A percentile compares a stretch with the other conserved stretches of the same genome.
These are phyloP conservation scores for Cystobasidium onofrii DNA, from an alignment of 768 basidiomycete genomes.

Conservation along the genomic window DNA sequence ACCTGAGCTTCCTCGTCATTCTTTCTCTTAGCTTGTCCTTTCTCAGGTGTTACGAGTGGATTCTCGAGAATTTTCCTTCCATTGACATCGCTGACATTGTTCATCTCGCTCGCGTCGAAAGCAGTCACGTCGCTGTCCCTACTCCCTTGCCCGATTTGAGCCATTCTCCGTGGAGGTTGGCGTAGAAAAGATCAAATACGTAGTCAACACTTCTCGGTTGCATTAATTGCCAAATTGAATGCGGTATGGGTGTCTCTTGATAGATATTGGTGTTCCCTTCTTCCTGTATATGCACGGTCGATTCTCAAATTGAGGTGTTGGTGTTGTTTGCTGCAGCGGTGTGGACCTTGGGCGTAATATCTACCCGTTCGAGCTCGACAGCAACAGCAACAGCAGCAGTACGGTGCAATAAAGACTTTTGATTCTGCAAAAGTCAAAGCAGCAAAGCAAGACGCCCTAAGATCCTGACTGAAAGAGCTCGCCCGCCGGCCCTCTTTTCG, in stretches of 20 bases:
- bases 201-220: not conserved
- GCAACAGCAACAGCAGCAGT: no score
- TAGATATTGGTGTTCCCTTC: no score
- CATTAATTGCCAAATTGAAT: not conserved
- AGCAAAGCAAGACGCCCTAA: no score
- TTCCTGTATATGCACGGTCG: no score
- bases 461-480: no score
- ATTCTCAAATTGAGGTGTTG: no score
- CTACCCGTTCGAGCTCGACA: no score
- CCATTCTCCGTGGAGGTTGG: conserved; percentile 31
- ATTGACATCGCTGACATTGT: not conserved
- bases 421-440: no score
- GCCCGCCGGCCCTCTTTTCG: no score
- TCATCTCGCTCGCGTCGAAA: not conserved
- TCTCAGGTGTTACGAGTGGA: conserved; percentile 12
- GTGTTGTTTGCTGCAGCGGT: no score
- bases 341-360: no score
- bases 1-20: conserved; percentile 8
- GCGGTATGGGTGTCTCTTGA: not conserved
- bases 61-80: conserved; percentile 1
- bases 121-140: conserved; percentile 20
- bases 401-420: no score
- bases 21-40: not conserved
- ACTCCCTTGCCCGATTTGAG: conserved; percentile 18
- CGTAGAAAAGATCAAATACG: not conserved